A percentile compares a stretch with the other conserved stretches of the same genome.
These are phyloP conservation scores for Rhazya stricta DNA, from an alignment of 257 asterid genomes.

Conservation along the genomic window DNA sequence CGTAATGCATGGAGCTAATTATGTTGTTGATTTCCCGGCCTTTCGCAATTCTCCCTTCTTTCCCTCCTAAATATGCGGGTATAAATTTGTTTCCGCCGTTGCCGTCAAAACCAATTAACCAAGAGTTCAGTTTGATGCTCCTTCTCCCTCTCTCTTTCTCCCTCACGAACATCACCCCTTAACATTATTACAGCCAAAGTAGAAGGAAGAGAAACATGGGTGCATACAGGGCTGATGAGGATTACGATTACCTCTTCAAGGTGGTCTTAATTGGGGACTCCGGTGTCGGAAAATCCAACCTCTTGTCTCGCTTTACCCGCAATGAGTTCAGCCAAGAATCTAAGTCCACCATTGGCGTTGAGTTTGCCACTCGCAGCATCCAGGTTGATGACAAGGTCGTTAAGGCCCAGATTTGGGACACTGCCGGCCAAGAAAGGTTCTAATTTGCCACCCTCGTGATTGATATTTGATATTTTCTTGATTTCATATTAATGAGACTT, in stretches of 20 bases:
- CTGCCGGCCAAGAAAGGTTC: slow-evolving; percentile 85
- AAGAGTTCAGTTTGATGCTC: neutral
- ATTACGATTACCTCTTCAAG: slow-evolving; percentile 78
- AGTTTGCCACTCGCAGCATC: slow-evolving; percentile 76
- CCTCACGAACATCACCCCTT: neutral
- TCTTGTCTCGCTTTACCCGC: slow-evolving; percentile 63
- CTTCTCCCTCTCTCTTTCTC: neutral
- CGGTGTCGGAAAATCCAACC: slow-evolving; percentile 82
- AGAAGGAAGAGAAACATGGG: slow-evolving; percentile 29
- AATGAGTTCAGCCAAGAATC: slow-evolving; percentile 79
- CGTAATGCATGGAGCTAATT: slow-evolving; percentile 3
- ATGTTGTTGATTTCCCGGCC: neutral
- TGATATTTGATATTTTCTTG: too few species aligned
- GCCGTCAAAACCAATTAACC: neutral
- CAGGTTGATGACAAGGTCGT: slow-evolving; percentile 68
- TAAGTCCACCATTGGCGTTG: slow-evolving; percentile 80
- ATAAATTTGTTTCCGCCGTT: neutral
- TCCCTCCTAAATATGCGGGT: slow-evolving; percentile 11
- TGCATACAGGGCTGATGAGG: slow-evolving; percentile 75
- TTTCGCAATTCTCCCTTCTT: neutral
- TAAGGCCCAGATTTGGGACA: slow-evolving; percentile 91
- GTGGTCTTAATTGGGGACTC: slow-evolving; percentile 80
- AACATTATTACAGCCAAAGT: neutral
- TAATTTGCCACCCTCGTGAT: neutral
- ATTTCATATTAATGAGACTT: neutral